Evolutionary conservation across 495 filamentous ascomycete genomes (phyloP), one percentile per base, ranked within the genome.

Genomic region (Aspergillus ellipticus): DNA sequence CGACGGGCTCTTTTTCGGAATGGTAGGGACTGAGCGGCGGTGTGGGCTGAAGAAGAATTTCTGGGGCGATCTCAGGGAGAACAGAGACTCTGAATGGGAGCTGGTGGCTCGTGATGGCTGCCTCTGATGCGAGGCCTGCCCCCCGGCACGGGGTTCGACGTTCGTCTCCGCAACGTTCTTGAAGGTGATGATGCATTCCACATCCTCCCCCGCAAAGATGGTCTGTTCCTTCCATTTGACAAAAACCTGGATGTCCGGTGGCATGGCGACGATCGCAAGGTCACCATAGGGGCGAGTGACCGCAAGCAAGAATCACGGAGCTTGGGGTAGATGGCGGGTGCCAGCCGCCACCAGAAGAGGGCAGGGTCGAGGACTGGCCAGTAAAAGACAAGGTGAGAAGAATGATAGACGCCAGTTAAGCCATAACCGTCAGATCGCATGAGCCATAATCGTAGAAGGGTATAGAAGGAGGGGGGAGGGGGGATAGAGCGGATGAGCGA

Each of bases 101-200:
- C 56, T 67, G 49, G 68, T 74, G 58, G 72, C 64, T 56, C 76
- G 67, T 54, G 72, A 74, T 51, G 58, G 66, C 70, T 75, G 82
- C 67, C 73, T 68, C 61, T 74, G 79, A 64, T 69, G 73, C 42
- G 66, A 74, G 57, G 57, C 61, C 50, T 63, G 72, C 65, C 31
- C 64, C 58, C 17, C 67, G 62, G 63, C 75, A 68, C 52, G 64
- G 51, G 63, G 42, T 22, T 74, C 71, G 13, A 63, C 51, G 20
- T 53, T 56, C 41, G 53, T 69, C 43, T 77, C 73, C 20, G 89
- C 83, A 56, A 92, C 81, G 66, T 98, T 98, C 73, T 88, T 93
- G 75, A 97, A 97, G 41, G 90, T 96, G 63, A 98, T 97, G 49
- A 83, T 90, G 72, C 94, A 96, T 73, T 92, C 88, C 63, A 97